These are phyloP conservation scores for Neurospora sp. DNA, from an alignment of 2,329 filamentous ascomycete genomes.

Conservation along the genomic window DNA sequence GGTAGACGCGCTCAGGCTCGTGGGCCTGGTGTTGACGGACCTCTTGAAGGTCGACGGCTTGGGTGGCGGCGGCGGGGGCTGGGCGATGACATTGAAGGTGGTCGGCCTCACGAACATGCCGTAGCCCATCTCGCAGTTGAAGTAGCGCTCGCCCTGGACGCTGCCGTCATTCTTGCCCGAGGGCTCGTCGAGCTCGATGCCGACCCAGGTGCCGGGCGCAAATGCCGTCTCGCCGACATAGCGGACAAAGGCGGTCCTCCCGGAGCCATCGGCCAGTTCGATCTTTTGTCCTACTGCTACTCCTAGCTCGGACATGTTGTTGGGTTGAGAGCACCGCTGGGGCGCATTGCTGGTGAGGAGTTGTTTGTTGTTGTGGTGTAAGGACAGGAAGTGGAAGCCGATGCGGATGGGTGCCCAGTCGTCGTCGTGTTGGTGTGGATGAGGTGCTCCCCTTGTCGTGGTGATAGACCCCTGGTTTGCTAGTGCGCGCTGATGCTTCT, in stretches of 20 bases:
- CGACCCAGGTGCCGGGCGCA: slow-evolving; percentile 76
- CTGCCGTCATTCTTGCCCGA: slow-evolving; percentile 91
- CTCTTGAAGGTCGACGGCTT: slow-evolving; percentile 18
- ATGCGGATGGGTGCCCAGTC: not conserved
- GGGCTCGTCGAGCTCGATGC: slow-evolving; percentile 74
- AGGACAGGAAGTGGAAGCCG: not conserved
- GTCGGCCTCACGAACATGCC: slow-evolving; percentile 79
- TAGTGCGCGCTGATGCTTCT: not conserved
- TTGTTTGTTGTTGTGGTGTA: not conserved
- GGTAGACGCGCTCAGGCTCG: slow-evolving; percentile 36
- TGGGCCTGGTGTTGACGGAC: slow-evolving; percentile 28
- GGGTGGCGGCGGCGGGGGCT: slow-evolving; percentile 31
- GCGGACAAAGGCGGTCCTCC: slow-evolving; percentile 62
- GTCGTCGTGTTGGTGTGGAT: not conserved
- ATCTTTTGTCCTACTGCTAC: slow-evolving; percentile 61
- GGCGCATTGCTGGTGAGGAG: slow-evolving; percentile 4
- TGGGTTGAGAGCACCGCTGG: not conserved
- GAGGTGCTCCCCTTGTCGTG: too few species aligned
- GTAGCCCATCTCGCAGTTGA: slow-evolving; percentile 66
- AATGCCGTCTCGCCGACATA: slow-evolving; percentile 76
- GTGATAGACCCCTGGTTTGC: not conserved
- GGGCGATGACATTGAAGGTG: slow-evolving; percentile 51
- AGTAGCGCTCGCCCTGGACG: slow-evolving; percentile 81
- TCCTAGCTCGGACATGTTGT: slow-evolving; percentile 47
- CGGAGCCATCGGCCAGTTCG: slow-evolving; percentile 60